These are phyloP conservation scores for Hygrophorus russula DNA, from an alignment of 768 basidiomycete genomes.

Conservation along the genomic window DNA sequence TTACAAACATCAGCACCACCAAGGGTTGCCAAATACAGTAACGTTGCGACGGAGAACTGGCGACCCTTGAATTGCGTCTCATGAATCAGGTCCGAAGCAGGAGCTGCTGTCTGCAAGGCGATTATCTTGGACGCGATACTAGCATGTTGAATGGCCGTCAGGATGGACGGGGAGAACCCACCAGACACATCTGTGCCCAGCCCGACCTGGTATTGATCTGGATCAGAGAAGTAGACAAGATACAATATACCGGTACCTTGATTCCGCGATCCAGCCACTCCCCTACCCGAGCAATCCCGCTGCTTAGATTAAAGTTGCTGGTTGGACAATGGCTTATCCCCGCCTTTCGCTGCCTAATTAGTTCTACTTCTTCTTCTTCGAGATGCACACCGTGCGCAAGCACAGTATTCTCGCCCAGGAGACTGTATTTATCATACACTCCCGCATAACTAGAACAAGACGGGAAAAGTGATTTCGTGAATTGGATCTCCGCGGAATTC, in stretches of 20 bases:
- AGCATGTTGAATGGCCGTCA: conserved; percentile 63
- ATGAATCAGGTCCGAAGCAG: background rate
- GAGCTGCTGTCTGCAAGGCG: conserved; percentile 29
- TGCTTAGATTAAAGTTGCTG: conserved; percentile 85
- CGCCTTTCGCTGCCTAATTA: conserved; percentile 53
- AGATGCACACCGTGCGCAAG: conserved; percentile 85
- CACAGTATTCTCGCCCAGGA: conserved; percentile 72
- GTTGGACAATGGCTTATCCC: conserved; percentile 92
- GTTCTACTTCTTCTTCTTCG: conserved; percentile 54
- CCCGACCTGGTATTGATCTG: conserved; percentile 51
- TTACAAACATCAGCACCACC: conserved; percentile 84
- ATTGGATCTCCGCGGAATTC: conserved; percentile 60
- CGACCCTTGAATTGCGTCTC: conserved; percentile 32
- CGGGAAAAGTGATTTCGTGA: conserved; percentile 59
- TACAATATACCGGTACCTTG: conserved; percentile 50
- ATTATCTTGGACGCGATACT: conserved; percentile 75
- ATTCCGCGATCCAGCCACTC: conserved; percentile 72
- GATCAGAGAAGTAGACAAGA: background rate
- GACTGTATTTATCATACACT: conserved; percentile 70
- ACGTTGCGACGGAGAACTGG: conserved; percentile 62
- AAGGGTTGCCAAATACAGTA: conserved; percentile 84
- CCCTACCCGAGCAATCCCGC: conserved; percentile 75
- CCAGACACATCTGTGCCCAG: conserved; percentile 93
- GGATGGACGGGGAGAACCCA: conserved; percentile 73
- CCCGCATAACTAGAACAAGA: conserved; percentile 55